Evolutionary conservation across 2,329 filamentous ascomycete genomes (phyloP).

Genomic region (Stachybotrys elegans): DNA sequence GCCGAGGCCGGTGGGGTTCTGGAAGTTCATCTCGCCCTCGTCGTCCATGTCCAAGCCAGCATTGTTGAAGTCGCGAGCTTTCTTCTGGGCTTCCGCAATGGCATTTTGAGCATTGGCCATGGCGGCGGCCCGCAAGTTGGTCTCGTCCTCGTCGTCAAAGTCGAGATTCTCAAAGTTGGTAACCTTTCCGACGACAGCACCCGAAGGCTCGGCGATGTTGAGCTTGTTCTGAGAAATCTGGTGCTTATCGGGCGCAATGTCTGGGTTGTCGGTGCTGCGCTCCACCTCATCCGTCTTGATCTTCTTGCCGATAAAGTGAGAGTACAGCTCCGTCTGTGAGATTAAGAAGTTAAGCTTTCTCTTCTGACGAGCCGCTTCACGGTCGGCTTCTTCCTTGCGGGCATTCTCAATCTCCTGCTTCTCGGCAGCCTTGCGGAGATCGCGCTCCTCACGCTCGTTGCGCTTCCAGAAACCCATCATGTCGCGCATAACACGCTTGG

Average conservation of each 20-base stretch:
- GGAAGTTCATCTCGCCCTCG: slow-evolving; percentile 98
- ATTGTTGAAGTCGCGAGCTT: slow-evolving; percentile 89
- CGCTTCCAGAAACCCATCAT: slow-evolving; percentile 99
- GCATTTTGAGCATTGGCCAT: slow-evolving; percentile 95
- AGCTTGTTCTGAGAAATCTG: slow-evolving; percentile 33
- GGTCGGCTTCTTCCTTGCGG: slow-evolving; percentile 93
- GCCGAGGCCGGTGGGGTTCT: slow-evolving; percentile 92
- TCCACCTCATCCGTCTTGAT: slow-evolving; percentile 97
- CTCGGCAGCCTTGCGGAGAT: slow-evolving; percentile 89
- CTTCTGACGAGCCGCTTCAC: slow-evolving; percentile 95
- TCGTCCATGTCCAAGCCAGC: slow-evolving; percentile 68
- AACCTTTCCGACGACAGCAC: slow-evolving; percentile 61
- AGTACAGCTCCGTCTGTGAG: slow-evolving; percentile 97
- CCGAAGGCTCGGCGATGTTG: slow-evolving; percentile 48
- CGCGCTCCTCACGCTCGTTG: slow-evolving; percentile 95
- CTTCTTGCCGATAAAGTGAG: slow-evolving; percentile 98
- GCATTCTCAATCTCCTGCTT: slow-evolving; percentile 95
- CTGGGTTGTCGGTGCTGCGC: slow-evolving; percentile 76
- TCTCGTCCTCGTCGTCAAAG: slow-evolving; percentile 93
- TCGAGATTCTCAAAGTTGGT: slow-evolving; percentile 93
- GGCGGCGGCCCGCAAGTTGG: slow-evolving; percentile 72
- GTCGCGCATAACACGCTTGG: slow-evolving; percentile 97
- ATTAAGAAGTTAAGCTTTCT: slow-evolving; percentile 99
- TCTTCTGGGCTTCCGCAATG: slow-evolving; percentile 88
- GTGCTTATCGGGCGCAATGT: slow-evolving; percentile 50